Conservation (phyloP, 2,329 filamentous ascomycete species). For the Huntiella omanensis region DNA sequence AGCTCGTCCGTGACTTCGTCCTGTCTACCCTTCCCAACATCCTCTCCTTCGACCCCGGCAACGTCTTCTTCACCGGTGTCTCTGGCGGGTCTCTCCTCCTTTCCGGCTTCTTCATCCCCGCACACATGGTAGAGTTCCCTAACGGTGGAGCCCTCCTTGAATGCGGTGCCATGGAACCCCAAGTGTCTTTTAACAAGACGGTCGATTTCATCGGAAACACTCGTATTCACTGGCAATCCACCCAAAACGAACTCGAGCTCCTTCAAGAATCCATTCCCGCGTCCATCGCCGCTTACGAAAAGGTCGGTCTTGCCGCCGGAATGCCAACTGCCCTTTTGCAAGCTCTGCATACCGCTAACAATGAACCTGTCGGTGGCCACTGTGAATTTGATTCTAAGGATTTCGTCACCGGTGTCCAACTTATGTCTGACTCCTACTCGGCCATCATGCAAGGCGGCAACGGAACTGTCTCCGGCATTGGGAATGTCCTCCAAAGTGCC, state of each 20-base stretch:
- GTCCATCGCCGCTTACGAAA: conserved; percentile 31
- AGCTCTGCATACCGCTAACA: conserved; percentile 36
- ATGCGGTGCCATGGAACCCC: conserved; percentile 34
- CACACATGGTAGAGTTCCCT: conserved; percentile 31
- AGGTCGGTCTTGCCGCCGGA: conserved; percentile 25
- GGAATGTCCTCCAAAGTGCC: conserved; percentile 25
- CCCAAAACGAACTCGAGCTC: conserved; percentile 27
- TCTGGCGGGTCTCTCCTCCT: conserved; percentile 35
- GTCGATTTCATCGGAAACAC: conserved; percentile 25
- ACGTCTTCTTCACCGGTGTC: conserved; percentile 39
- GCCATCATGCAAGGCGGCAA: conserved; percentile 31
- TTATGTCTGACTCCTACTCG: conserved; percentile 33
- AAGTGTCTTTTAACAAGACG: conserved; percentile 28
- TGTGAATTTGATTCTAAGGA: conserved; percentile 36
- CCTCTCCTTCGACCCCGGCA: conserved; percentile 31
- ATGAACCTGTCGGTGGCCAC: conserved; percentile 34
- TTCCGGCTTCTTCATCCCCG: conserved; percentile 37
- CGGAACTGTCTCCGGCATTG: conserved; percentile 30
- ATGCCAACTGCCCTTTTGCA: conserved; percentile 26
- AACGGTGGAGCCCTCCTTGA: conserved; percentile 34
- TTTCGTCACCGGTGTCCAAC: conserved; percentile 37
- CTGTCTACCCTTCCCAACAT: conserved; percentile 34
- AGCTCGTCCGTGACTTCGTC: conserved; percentile 35
- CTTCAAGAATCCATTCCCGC: conserved; percentile 32
- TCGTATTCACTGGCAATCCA: conserved; percentile 37